Percentiles rank a stretch among this genome's conserved stretches.
These are phyloP conservation scores for Neohortaea acidophila DNA, from an alignment of 495 filamentous ascomycete genomes.

Conservation along the genomic window DNA sequence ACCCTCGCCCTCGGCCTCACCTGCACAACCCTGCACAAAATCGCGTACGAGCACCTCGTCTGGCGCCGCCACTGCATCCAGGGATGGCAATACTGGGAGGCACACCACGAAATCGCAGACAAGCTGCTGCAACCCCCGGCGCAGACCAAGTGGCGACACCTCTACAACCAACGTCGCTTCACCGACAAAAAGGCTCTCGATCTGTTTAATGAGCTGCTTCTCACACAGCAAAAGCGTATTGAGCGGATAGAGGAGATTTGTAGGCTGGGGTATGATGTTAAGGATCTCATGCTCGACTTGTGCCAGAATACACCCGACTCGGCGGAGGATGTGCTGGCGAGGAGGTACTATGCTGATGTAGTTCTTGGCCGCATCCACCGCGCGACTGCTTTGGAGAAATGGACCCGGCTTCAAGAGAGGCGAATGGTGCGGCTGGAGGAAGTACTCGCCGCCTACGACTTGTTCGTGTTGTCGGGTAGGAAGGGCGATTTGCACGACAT, in stretches of 20 bases:
- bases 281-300: slow-evolving; percentile 52
- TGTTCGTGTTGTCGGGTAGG: slow-evolving; percentile 62
- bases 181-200: slow-evolving; percentile 39
- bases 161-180: slow-evolving; percentile 47
- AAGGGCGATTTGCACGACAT: slow-evolving; percentile 64
- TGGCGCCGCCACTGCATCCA: slow-evolving; percentile 63
- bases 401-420: slow-evolving; percentile 40
- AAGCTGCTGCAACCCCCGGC: slow-evolving; percentile 38
- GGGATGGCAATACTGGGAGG: slow-evolving; percentile 58
- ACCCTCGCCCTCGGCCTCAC: slow-evolving; percentile 39
- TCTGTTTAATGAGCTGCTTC: slow-evolving; percentile 55
- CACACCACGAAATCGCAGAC: slow-evolving; percentile 43
- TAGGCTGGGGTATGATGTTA: slow-evolving; percentile 66
- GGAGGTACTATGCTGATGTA: slow-evolving; percentile 65
- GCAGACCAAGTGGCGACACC: slow-evolving; percentile 59
- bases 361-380: slow-evolving; percentile 69
- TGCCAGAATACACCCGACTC: slow-evolving; percentile 44
- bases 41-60: slow-evolving; percentile 54
- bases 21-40: slow-evolving; percentile 46
- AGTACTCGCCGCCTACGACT: slow-evolving; percentile 67
- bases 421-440: slow-evolving; percentile 49
- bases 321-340: slow-evolving; percentile 60
- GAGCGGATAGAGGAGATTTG: slow-evolving; percentile 53
- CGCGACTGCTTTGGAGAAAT: slow-evolving; percentile 58
- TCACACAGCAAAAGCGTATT: slow-evolving; percentile 50